These are phyloP conservation scores for Geotrichum ghanense DNA, from an alignment of 805 yeast genomes.

Conservation along the genomic window DNA sequence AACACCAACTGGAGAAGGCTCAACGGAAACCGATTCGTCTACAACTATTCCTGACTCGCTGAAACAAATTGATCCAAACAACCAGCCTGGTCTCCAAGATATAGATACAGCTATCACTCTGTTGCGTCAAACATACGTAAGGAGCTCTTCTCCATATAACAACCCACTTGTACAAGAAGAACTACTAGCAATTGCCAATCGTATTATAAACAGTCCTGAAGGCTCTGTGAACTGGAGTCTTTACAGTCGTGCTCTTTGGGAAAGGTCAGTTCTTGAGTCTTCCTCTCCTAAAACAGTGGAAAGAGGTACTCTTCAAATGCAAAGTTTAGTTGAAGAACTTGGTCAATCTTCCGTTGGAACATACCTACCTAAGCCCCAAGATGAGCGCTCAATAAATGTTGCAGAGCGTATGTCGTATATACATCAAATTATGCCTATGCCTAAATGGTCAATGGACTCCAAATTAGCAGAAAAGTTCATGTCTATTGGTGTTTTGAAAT, in stretches of 20 bases:
- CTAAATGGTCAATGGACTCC: constrained; percentile 78
- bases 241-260: constrained; percentile 79
- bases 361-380: constrained; percentile 19
- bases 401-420: constrained; percentile 55
- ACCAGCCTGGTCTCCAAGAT: constrained; percentile 62
- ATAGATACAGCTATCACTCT: constrained; percentile 67
- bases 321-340: constrained; percentile 78
- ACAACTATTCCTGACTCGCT: constrained; percentile 29
- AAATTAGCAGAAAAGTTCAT: constrained; percentile 76
- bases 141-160: constrained; percentile 60
- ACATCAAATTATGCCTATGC: constrained; percentile 63
- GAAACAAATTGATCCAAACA: constrained; percentile 55
- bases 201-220: constrained; percentile 48
- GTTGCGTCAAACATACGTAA: constrained; percentile 50
- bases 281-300: constrained; percentile 77
- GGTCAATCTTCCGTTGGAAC: constrained; percentile 54
- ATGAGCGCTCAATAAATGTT: constrained; percentile 24
- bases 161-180: constrained; percentile 72
- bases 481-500: constrained; percentile 71
- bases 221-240: constrained; percentile 58
- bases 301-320: constrained; percentile 88
- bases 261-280: constrained; percentile 75
- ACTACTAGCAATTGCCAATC: constrained; percentile 58
- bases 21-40: not conserved
- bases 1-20: constrained; percentile 31